A percentile compares a stretch with the other conserved stretches of the same genome.
These are phyloP conservation scores for Trichoderma sp. DNA, from an alignment of 2,329 filamentous ascomycete species.

Conservation along the genomic window DNA sequence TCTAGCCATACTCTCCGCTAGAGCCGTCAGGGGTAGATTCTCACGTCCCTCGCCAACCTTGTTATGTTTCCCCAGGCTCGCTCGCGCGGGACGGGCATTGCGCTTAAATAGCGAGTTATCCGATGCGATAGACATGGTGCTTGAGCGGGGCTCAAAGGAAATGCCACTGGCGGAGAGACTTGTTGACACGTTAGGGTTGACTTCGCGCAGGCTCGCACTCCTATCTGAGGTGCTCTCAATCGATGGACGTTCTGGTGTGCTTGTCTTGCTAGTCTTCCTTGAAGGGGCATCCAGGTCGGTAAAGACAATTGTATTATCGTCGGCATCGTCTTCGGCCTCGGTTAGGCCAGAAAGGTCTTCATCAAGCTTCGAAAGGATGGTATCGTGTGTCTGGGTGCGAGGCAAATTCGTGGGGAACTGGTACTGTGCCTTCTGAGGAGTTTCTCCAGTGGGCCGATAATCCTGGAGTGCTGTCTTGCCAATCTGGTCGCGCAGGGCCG, in stretches of 20 bases:
- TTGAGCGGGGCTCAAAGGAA: conserved; percentile 44
- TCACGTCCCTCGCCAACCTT: conserved; percentile 47
- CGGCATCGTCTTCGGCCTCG: conserved; percentile 1
- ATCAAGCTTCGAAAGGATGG: conserved; percentile 43
- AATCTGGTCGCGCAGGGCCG: conserved; percentile 69
- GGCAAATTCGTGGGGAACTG: conserved; percentile 77
- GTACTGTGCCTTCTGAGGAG: conserved; percentile 78
- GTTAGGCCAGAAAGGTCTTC: conserved; percentile 24
- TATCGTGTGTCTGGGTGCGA: conserved; percentile 57
- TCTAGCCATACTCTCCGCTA: conserved; percentile 46
- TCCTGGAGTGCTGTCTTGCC: conserved; percentile 65
- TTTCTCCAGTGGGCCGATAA: conserved; percentile 81
- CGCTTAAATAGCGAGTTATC: conserved; percentile 50
- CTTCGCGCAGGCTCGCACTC: conserved; percentile 51
- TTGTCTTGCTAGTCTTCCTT: conserved; percentile 31
- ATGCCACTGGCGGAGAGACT: conserved; percentile 39
- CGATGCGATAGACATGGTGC: conserved; percentile 41
- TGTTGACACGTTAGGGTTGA: conserved; percentile 52
- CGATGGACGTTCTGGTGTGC: conserved; percentile 33
- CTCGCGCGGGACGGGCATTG: conserved; percentile 37
- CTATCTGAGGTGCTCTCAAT: conserved; percentile 30
- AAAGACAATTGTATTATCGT: conserved; percentile 41
- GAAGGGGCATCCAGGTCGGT: conserved; percentile 35
- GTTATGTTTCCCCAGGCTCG: conserved; percentile 35
- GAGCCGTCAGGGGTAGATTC: conserved; percentile 48